phyloP scores from a whole-genome alignment of 2,329 filamentous ascomycete species.

The Colletotrichum magnum region DNA sequence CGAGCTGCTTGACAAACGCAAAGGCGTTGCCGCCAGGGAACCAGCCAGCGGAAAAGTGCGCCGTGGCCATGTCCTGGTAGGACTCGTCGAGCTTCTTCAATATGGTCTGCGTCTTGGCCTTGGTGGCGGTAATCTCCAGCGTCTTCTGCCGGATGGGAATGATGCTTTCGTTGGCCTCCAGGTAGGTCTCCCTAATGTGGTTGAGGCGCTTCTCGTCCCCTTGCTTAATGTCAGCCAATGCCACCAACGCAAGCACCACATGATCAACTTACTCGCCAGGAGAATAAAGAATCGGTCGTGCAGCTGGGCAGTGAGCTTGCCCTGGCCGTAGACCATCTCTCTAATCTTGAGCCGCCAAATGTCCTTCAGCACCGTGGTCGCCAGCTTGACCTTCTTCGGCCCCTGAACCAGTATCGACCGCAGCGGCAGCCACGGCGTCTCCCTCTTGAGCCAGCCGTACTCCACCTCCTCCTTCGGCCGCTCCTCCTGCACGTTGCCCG shows the following conservation, averaged over 20 bases:
- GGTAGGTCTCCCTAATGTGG: constrained; percentile 43
- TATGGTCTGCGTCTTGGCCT: constrained; percentile 52
- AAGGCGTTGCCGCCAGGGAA: constrained; percentile 45
- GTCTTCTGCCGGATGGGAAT: constrained; percentile 45
- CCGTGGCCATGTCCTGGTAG: constrained; percentile 32
- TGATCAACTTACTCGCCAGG: constrained; percentile 27
- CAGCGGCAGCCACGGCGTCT: constrained; percentile 58
- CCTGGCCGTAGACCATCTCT: constrained; percentile 60
- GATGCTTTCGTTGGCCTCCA: constrained; percentile 55
- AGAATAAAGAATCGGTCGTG: constrained; percentile 32
- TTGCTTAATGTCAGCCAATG: constrained; percentile 14
- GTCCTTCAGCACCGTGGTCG: constrained; percentile 59
- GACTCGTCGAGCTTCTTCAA: constrained; percentile 45
- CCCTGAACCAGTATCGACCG: constrained; percentile 31
- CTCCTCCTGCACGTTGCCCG: constrained; percentile 9
- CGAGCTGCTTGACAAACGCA: constrained; percentile 52
- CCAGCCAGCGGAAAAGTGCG: constrained; percentile 45
- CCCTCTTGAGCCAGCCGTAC: constrained; percentile 59
- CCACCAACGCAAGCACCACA: neutral
- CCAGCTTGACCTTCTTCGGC: constrained; percentile 57
- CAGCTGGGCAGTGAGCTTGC: constrained; percentile 57
- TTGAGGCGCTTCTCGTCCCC: constrained; percentile 17
- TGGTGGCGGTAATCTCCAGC: constrained; percentile 52
- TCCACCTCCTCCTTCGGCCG: constrained; percentile 30
- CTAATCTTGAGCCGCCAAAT: constrained; percentile 66